These are phyloP conservation scores for Kockiozyma suomiensis DNA, from an alignment of 805 yeast genomes.

Conservation along the genomic window DNA sequence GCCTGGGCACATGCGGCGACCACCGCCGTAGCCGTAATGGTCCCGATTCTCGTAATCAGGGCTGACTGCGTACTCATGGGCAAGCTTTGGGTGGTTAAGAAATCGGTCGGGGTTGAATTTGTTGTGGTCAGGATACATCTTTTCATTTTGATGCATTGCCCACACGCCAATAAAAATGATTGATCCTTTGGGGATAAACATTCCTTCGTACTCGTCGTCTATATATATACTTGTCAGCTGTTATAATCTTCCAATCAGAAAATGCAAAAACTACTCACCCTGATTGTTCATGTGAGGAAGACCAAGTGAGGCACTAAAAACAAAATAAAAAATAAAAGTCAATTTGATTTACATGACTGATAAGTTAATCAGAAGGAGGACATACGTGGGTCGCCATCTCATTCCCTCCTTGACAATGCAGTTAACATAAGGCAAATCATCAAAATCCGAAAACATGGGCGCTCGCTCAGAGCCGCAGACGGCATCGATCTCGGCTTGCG, in stretches of 20 bases:
- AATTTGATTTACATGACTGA: too few relatives aligned
- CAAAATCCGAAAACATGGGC: neutral
- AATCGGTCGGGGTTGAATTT: neutral
- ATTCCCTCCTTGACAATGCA: neutral
- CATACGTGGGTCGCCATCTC: neutral
- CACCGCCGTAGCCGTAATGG: neutral
- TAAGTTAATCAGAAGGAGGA: too few relatives aligned
- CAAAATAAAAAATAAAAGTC: too few relatives aligned
- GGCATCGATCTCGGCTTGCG: neutral
- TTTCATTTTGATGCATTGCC: neutral
- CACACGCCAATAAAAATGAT: neutral
- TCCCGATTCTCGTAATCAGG: neutral
- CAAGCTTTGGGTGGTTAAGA: neutral
- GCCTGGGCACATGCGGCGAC: neutral
- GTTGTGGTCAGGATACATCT: neutral
- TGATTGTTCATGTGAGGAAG: neutral
- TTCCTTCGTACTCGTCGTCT: neutral
- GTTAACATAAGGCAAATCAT: neutral
- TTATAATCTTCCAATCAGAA: too few relatives aligned
- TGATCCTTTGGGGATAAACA: neutral
- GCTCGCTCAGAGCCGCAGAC: neutral
- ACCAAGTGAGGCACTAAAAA: neutral
- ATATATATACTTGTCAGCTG: too few relatives aligned
- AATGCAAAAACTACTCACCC: neutral
- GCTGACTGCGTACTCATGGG: neutral